Evolutionary conservation across 345 rosid genomes (phyloP), one percentile per base, ranked within the genome.

Genomic region (Carallia pectinifolia): DNA sequence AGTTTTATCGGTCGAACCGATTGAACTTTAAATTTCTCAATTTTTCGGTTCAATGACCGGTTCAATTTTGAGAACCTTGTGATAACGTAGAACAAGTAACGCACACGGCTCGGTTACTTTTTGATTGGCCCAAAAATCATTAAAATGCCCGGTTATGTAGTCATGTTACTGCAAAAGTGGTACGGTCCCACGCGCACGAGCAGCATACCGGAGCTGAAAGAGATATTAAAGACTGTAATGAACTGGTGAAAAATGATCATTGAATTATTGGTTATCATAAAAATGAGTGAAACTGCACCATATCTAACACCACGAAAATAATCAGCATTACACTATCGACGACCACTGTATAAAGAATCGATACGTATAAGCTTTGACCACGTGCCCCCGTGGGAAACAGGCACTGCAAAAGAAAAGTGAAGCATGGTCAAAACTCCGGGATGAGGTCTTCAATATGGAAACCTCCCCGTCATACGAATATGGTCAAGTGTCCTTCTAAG

Each of bases 401-500:
- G 64, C 63, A 62, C 54, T 40, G 73, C 73, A 23, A 38, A 34
- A 61, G 68, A 56, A 74, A 62, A 37, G 5, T 18, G 40, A 9
- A 8, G 5, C 34, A 31, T 18, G 47, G 69, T 64, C 31, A 56
- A 52, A 56, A 56, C 31, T 56, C 34, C 50, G 38, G 39, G 50
- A 29, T 36, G 34, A 58, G 37, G 73, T 34, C 59, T 63, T 88
- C 88, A 94, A 48, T 37, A 55, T 33, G 99, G 99, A 78, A 90
- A 96, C 78, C 83, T 82, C 73, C 97, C 94, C 0, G 99, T 92
- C 83, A 90, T 68, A 66, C 64, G 77, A 27, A 96, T 90, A 76
- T 96, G 99, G 18, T 89, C 96, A 36, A 96, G 97, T 1, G 98
- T 92, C 53, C 86, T 86, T 75, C 70, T 71, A 37, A 92, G 91